Conservation (phyloP, 2,329 filamentous ascomycete species). For the Penicillium sp. region DNA sequence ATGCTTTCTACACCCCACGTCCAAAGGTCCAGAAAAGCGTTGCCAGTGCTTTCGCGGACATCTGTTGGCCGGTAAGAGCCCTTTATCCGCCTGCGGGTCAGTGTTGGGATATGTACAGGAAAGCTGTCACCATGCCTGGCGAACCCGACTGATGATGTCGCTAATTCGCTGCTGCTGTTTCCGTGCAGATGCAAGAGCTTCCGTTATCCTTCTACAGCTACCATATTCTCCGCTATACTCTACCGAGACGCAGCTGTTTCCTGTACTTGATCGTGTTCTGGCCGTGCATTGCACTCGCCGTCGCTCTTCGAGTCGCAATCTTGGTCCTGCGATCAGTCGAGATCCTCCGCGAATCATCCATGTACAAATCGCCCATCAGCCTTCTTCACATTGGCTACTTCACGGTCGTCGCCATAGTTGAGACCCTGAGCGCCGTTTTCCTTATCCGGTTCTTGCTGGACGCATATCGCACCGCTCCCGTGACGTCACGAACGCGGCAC, state of each 20-base stretch:
- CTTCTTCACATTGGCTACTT: conserved; percentile 17
- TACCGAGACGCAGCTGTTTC: conserved; percentile 4
- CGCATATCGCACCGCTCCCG: conserved; percentile 3
- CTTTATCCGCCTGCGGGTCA: too few relatives aligned
- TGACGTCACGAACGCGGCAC: not conserved
- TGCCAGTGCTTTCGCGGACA: conserved; percentile 17
- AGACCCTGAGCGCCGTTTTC: conserved; percentile 16
- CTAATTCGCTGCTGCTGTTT: not conserved
- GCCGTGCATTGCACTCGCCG: not conserved
- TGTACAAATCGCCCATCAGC: conserved; percentile 5
- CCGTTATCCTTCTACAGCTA: conserved; percentile 18
- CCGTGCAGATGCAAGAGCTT: conserved; percentile 13
- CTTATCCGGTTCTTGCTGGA: conserved; percentile 11
- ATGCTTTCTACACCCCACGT: conserved; percentile 15
- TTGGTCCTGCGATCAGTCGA: not conserved
- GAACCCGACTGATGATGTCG: too few relatives aligned
- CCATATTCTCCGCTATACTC: conserved; percentile 15
- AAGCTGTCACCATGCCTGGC: too few relatives aligned
- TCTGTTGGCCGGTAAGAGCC: conserved; percentile 14
- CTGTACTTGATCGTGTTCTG: conserved; percentile 6
- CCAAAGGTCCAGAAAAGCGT: not conserved
- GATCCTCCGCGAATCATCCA: conserved; percentile 1
- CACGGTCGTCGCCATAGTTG: conserved; percentile 12
- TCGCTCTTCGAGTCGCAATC: conserved; percentile 6
- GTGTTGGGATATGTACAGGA: too few relatives aligned